Conservation (phyloP, 164 flowering plant genomes). For the Aristolochia fimbriata region DNA sequence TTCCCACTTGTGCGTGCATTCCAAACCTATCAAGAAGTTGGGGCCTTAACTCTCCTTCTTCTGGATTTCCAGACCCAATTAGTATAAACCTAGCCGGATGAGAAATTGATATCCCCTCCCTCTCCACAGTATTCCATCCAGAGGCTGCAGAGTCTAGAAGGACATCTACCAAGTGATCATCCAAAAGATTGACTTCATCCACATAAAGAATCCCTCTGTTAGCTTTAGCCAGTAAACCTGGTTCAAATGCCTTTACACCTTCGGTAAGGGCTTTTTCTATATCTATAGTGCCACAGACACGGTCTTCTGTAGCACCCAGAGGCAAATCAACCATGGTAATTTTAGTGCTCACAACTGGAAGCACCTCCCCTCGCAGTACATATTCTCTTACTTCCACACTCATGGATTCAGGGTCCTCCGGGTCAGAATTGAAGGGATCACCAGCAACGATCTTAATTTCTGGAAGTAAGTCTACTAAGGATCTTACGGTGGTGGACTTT, state of each 20-base stretch:
- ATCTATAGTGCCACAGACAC: slow-evolving; percentile 96
- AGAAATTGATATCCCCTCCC: slow-evolving; percentile 97
- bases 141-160: slow-evolving; percentile 92
- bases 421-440: slow-evolving; percentile 92
- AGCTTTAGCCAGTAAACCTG: slow-evolving; percentile 93
- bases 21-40: slow-evolving; percentile 96
- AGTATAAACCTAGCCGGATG: slow-evolving; percentile 95
- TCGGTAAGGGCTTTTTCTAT: slow-evolving; percentile 93
- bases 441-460: slow-evolving; percentile 71
- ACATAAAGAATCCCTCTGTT: slow-evolving; percentile 93
- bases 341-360: slow-evolving; percentile 43
- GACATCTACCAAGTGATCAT: slow-evolving; percentile 88
- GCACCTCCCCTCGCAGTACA: slow-evolving; percentile 42
- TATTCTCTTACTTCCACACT: slow-evolving; percentile 77
- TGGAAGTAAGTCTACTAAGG: slow-evolving; percentile 87
- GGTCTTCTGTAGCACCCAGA: slow-evolving; percentile 90
- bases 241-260: slow-evolving; percentile 97
- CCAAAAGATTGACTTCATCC: slow-evolving; percentile 93
- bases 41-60: slow-evolving; percentile 97
- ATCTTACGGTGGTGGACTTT: slow-evolving; percentile 89
- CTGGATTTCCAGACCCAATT: slow-evolving; percentile 95
- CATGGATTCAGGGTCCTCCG: slow-evolving; percentile 84
- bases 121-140: slow-evolving; percentile 97
- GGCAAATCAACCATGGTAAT: slow-evolving; percentile 98
- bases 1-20: slow-evolving; percentile 98